These are phyloP conservation scores for Acanthamoeba divionensis DNA, from an alignment of 208 protist genomes.

Conservation along the genomic window DNA sequence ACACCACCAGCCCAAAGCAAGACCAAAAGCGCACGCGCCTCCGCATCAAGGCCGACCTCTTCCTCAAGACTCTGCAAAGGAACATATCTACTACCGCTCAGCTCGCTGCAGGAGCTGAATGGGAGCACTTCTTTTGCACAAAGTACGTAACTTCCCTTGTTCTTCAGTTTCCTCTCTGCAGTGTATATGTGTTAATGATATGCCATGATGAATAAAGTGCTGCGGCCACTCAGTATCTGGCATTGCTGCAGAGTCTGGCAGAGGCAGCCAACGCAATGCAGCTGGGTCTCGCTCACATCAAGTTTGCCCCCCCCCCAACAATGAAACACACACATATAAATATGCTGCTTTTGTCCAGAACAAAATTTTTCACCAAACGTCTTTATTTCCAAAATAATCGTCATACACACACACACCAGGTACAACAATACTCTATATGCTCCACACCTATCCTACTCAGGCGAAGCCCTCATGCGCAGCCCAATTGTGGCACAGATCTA, in stretches of 20 bases:
- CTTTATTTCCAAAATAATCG: not conserved
- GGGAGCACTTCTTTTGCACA: constrained; percentile 23
- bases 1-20: not conserved
- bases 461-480: not conserved
- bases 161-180: no score
- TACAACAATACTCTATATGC: constrained; percentile 9
- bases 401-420: not conserved
- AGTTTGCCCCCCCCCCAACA: not conserved
- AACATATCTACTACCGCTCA: not conserved
- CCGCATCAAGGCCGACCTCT: not conserved
- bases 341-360: not conserved
- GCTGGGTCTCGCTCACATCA: not conserved
- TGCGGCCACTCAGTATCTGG: not conserved
- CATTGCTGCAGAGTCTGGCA: not conserved
- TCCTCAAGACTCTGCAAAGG: not conserved
- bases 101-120: not conserved
- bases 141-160: not conserved
- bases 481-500: not conserved
- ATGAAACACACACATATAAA: no score
- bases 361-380: not conserved
- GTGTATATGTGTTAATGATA: no score
- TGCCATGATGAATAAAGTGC: no score
- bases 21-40: not conserved
- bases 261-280: constrained; percentile 1
- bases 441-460: not conserved